Evolutionary conservation across 2,329 filamentous ascomycete genomes (phyloP).

Genomic region (Fusarium pininemorale): DNA sequence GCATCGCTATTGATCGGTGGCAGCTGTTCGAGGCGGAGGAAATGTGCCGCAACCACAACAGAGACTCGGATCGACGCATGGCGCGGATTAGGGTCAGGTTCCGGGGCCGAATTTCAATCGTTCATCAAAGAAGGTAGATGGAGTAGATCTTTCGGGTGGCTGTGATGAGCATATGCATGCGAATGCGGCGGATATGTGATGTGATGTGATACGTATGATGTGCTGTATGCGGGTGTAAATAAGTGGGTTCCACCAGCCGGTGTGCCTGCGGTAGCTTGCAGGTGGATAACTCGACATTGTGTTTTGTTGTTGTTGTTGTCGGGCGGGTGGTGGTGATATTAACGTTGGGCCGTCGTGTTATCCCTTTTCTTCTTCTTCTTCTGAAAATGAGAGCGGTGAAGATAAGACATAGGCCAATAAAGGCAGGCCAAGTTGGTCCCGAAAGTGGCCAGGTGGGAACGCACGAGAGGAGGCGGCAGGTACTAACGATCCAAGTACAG

Average conservation of each 20-base stretch:
- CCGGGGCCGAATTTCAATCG: conserved; percentile 10
- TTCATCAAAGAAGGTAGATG: conserved; percentile 13
- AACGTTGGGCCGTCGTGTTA: conserved; percentile 8
- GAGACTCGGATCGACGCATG: conserved; percentile 35
- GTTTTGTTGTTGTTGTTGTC: conserved; percentile 30
- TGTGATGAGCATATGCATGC: conserved; percentile 38
- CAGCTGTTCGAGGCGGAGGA: conserved; percentile 6
- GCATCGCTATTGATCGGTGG: background rate
- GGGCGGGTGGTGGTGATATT: conserved; percentile 20
- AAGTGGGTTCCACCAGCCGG: conserved; percentile 10
- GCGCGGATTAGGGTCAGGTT: conserved; percentile 17
- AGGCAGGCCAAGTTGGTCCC: conserved; percentile 11
- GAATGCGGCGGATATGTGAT: conserved; percentile 32
- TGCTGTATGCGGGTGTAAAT: conserved; percentile 22
- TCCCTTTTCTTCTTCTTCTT: background rate
- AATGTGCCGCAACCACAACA: conserved; percentile 29
- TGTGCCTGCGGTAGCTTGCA: conserved; percentile 33
- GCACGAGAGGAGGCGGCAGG: background rate
- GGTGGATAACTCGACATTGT: background rate
- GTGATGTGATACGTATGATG: conserved; percentile 32
- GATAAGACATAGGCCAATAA: conserved; percentile 11
- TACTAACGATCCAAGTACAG: background rate
- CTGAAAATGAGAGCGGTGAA: conserved; percentile 17
- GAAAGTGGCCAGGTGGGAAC: conserved; percentile 19
- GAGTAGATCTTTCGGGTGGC: conserved; percentile 34